These are phyloP conservation scores for Murraya koenigii DNA, from an alignment of 345 rosid species.

Conservation along the genomic window DNA sequence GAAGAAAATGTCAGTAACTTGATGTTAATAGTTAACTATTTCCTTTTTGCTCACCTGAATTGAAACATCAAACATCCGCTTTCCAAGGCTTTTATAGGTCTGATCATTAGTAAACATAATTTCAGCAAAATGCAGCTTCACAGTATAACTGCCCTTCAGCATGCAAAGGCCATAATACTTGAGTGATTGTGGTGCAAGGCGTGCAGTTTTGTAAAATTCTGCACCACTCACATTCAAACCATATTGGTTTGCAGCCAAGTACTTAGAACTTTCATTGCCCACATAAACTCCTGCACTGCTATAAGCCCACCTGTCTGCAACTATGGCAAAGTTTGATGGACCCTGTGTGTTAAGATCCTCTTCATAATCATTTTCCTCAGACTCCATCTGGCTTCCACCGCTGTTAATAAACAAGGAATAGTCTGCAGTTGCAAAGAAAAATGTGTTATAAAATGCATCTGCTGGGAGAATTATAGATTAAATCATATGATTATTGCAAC, in stretches of 20 bases:
- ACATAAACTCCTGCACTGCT: conserved; percentile 68
- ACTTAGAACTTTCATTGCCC: background rate
- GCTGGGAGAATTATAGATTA: background rate
- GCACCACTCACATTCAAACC: conserved; percentile 32
- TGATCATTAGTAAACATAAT: conserved; percentile 57
- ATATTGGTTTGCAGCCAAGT: conserved; percentile 27
- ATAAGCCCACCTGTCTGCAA: conserved; percentile 53
- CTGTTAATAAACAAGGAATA: conserved; percentile 75
- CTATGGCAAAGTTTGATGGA: conserved; percentile 33
- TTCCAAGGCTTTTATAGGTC: conserved; percentile 61
- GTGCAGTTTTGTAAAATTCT: conserved; percentile 52
- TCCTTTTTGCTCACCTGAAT: conserved; percentile 56
- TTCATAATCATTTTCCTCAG: conserved; percentile 35
- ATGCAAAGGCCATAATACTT: conserved; percentile 81
- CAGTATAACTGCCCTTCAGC: conserved; percentile 54
- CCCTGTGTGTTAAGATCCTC: conserved; percentile 46
- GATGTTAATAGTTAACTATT: background rate
- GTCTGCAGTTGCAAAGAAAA: conserved; percentile 33
- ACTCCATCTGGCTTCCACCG: conserved; percentile 39
- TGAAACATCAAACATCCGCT: conserved; percentile 67
- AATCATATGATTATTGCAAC: background rate
- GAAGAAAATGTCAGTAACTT: background rate
- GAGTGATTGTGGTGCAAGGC: conserved; percentile 70
- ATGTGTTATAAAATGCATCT: background rate
- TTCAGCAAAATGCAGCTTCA: conserved; percentile 84